A percentile compares a stretch with the other conserved stretches of the same genome.
phyloP scores from a whole-genome alignment of 805 yeast genomes.

The Deakozyma indianensis region DNA sequence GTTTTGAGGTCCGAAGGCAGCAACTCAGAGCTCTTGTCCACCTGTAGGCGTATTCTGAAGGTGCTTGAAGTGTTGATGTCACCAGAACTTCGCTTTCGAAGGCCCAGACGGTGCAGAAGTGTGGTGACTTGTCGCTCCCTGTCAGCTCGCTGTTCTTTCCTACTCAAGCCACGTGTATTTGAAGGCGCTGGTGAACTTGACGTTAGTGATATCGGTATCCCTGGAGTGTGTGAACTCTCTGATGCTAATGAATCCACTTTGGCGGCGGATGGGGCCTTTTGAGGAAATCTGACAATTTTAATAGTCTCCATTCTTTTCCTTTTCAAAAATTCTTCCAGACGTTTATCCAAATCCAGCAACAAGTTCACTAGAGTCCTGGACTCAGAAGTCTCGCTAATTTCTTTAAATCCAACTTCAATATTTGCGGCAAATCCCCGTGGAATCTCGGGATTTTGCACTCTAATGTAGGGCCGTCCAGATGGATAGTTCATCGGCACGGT shows the following conservation, averaged over 20 bases:
- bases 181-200: background rate
- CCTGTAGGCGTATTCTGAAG: background rate
- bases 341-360: constrained; percentile 38
- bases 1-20: background rate
- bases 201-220: background rate
- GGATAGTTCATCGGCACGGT: constrained; percentile 46
- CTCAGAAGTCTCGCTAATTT: constrained; percentile 25
- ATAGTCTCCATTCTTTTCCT: constrained; percentile 47
- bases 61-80: background rate
- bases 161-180: background rate
- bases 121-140: background rate
- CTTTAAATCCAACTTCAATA: constrained; percentile 48
- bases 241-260: background rate
- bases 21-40: background rate
- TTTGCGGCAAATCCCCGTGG: constrained; percentile 56
- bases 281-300: constrained; percentile 34
- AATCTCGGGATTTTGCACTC: constrained; percentile 50
- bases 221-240: background rate
- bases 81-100: background rate
- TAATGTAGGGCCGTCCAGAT: constrained; percentile 31
- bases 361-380: constrained; percentile 36
- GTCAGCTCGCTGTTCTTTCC: background rate
- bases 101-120: background rate
- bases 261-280: background rate
- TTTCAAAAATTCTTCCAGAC: constrained; percentile 43